Evolutionary conservation across 2,329 filamentous ascomycete genomes (phyloP).

Genomic region (Thielaviopsis musarum): DNA sequence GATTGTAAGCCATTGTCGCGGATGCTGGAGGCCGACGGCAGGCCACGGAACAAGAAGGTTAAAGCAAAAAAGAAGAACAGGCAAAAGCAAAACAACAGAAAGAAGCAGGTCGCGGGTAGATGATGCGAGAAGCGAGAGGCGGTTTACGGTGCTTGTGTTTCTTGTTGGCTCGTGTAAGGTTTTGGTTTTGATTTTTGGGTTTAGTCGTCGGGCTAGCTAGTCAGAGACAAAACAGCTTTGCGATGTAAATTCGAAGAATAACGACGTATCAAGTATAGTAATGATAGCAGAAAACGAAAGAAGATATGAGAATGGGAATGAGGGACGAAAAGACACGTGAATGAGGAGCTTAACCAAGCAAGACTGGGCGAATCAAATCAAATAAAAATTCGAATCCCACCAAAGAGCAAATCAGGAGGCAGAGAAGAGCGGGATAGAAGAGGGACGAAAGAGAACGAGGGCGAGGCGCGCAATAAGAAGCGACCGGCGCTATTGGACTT

Average conservation of each 20-base stretch:
- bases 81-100: background rate
- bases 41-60: background rate
- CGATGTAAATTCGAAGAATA: too few relatives aligned
- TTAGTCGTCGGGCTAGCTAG: too few relatives aligned
- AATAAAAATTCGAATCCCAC: background rate
- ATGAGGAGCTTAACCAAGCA: too few relatives aligned
- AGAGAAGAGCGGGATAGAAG: background rate
- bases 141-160: too few relatives aligned
- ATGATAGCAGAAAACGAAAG: too few relatives aligned
- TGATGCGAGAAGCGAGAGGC: too few relatives aligned
- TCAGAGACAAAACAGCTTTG: too few relatives aligned
- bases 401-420: background rate
- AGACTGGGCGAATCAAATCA: background rate
- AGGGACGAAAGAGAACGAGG: background rate
- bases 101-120: background rate
- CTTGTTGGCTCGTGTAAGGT: too few relatives aligned
- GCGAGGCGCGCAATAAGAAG: background rate
- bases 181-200: too few relatives aligned
- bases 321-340: too few relatives aligned
- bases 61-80: background rate
- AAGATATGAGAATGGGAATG: too few relatives aligned
- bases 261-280: too few relatives aligned
- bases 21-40: background rate
- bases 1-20: constrained; percentile 13
- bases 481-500: background rate